phyloP scores from a whole-genome alignment of 768 basidiomycete species.

The Phylloporus rhodoxanthus region DNA sequence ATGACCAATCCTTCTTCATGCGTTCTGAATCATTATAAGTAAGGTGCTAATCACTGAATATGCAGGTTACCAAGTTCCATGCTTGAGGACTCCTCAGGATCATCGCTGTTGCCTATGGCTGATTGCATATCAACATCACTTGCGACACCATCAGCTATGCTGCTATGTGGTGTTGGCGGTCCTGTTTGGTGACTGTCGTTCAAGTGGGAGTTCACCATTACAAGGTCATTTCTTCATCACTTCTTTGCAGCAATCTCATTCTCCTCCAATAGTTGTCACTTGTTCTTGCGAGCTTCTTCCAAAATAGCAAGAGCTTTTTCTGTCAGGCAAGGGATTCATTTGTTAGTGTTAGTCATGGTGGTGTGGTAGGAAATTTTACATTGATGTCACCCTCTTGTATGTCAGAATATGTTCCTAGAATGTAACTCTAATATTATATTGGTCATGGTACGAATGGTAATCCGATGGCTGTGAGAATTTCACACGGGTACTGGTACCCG shows the following conservation, averaged over 20 bases:
- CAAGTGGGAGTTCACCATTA: too few relatives aligned
- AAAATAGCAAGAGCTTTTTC: neutral
- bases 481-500: neutral
- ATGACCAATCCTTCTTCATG: too few relatives aligned
- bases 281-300: neutral
- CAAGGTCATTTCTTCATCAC: neutral
- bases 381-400: neutral
- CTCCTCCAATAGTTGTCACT: neutral
- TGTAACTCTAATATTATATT: neutral
- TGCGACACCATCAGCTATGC: too few relatives aligned
- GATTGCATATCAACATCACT: too few relatives aligned
- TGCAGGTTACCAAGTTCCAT: too few relatives aligned
- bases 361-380: neutral
- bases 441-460: too few relatives aligned
- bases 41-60: too few relatives aligned
- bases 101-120: too few relatives aligned
- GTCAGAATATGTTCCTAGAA: neutral
- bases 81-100: too few relatives aligned
- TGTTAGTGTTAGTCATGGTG: neutral
- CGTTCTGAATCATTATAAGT: too few relatives aligned
- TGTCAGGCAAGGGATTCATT: neutral
- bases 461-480: neutral
- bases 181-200: too few relatives aligned
- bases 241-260: neutral
- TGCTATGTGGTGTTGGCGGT: too few relatives aligned